Evolutionary conservation across 1,139 yeast species (phyloP), one percentile per base, ranked within the genome.

Genomic region (Yamadazyma siamensis): DNA sequence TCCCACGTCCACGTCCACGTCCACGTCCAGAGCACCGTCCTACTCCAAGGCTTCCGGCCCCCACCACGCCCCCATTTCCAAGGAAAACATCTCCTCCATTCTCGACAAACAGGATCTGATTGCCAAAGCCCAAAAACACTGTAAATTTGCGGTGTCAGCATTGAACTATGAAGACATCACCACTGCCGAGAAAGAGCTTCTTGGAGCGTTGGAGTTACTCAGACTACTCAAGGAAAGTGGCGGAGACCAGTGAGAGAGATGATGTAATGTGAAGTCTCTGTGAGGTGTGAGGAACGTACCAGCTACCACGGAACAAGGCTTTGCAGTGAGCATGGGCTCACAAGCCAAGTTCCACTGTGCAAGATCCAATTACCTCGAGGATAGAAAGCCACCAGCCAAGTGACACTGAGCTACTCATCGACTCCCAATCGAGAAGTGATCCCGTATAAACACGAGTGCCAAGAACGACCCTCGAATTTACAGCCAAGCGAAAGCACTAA

Each of bases 121-220:
- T 14, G 44, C 74, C n/a, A 64, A 70, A 42, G 84, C 88, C 1
- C 96, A 89, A 51, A 87, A 84, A 50, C 84, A 78, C 43, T 91
- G 96, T 29, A 85, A 82, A 54, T 91, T 80, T 55, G 97, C 96
- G 3, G 81, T 89, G 7, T 85, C 95, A 29, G 98, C 98, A 0
- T 70, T 91, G 45, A 89, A 88, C 52, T 91, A 88, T 54, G 97
- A 91, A 42, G 98, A 91, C 48, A 63, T 78, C 26, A 66, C 56
- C 4, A 91, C 97, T 0, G 97, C 97, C 0, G 76, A 82, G 29
- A 61, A 59, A n/a, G 95, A 91, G 55, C 65, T 91, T 25, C 59
- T 62, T 23, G 52, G 65, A 16, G 95, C 96, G 0, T 59, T 89
- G 32, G 71, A 62, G 26, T 33, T 52, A 25, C 29, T 52, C 11